Evolutionary conservation across 257 asterid genomes (phyloP), one percentile per base, ranked within the genome.

Genomic region (Ehretia macrophylla): DNA sequence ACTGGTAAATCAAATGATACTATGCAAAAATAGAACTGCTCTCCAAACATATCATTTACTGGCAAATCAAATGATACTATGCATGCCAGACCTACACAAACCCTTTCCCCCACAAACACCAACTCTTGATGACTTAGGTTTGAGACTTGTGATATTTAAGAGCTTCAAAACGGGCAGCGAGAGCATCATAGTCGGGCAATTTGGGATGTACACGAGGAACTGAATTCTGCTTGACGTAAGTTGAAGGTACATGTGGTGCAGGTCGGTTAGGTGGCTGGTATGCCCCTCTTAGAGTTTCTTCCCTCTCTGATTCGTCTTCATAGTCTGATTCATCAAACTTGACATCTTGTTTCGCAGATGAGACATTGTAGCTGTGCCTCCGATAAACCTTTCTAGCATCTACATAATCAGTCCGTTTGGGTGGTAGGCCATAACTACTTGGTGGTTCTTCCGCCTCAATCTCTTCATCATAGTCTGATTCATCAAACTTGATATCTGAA

Each of bases 81-180:
- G 47, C 47, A 42, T 42, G 8, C 47, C 12, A 27, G 35, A 42
- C 47, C 12, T 42, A 10, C 14, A 42, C 6, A 42, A 42, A 42
- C 14, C 16, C 6, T 38, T 42, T 42, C 12, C 3, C 5, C 5
- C 3, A 42, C 16, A 3, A 27, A 27, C 35, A 27, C 35, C 35
- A 27, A n/a, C n/a, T n/a, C n/a, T n/a, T n/a, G 16, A 42, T 55
- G 11, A 51, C 68, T 67, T 68, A 10, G 70, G 77, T 42, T 18
- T 42, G 71, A 38, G 73, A 55, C 66, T 84, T 83, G 62, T 62
- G 79, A 65, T 81, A 75, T 64, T 86, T 93, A 44, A 89, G 91
- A 66, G 99, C 85, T 76, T 89, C 97, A 20, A 93, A 93, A 57
- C 99, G 94, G 61, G 97, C 94, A 66, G 99, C 78, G 42, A 93